phyloP scores from a whole-genome alignment of 306 rosid genomes.

The Lithocarpus polystachyus region DNA sequence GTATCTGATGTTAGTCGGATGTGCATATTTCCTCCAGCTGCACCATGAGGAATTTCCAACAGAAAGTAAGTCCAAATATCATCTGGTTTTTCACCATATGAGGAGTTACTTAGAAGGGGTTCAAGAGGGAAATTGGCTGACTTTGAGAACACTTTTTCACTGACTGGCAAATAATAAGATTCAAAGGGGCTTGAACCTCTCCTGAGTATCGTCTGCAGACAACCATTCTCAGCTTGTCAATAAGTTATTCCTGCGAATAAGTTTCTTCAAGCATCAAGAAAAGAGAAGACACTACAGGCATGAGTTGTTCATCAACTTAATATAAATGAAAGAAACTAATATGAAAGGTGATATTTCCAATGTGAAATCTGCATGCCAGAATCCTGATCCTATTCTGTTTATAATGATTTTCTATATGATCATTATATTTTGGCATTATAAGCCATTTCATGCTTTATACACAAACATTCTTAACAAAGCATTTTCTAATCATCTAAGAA shows the following conservation, averaged over 20 bases:
- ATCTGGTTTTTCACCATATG: conserved; percentile 36
- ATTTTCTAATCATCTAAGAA: neutral
- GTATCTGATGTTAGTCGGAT: conserved; percentile 51
- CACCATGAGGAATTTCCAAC: conserved; percentile 81
- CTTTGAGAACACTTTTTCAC: conserved; percentile 39
- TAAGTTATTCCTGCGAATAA: conserved; percentile 32
- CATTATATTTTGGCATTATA: conserved; percentile 4
- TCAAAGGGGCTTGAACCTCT: conserved; percentile 60
- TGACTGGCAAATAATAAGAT: conserved; percentile 79
- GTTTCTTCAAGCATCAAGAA: conserved; percentile 43
- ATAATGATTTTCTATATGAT: conserved; percentile 1
- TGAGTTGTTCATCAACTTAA: conserved; percentile 10
- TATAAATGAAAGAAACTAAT: conserved; percentile 1
- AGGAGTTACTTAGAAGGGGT: conserved; percentile 56
- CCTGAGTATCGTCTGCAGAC: conserved; percentile 79
- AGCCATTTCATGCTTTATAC: conserved; percentile 8
- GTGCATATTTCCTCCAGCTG: conserved; percentile 84
- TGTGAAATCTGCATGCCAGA: neutral
- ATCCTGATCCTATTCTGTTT: neutral
- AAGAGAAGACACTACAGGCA: conserved; percentile 22
- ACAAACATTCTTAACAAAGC: neutral
- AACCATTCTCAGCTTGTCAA: conserved; percentile 58
- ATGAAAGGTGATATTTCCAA: neutral
- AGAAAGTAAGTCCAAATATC: conserved; percentile 72
- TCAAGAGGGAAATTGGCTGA: conserved; percentile 77